phyloP scores from a whole-genome alignment of 495 filamentous ascomycete species.

The Bombardia bombarda region DNA sequence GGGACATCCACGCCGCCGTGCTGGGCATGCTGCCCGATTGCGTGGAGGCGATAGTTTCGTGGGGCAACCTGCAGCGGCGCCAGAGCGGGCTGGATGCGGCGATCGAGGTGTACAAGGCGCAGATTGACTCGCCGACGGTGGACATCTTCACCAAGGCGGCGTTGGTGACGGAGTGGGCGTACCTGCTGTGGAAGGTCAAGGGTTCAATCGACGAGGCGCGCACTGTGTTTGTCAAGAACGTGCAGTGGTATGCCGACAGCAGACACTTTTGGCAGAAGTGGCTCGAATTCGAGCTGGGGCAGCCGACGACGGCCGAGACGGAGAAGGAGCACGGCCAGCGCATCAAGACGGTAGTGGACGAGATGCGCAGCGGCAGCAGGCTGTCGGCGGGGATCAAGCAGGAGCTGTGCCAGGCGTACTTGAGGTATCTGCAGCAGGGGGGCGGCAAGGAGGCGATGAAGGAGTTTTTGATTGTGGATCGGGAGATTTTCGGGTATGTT shows the following conservation, averaged over 20 bases:
- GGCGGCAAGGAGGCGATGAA: slow-evolving; percentile 79
- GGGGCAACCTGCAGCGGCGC: slow-evolving; percentile 82
- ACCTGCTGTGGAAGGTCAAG: slow-evolving; percentile 83
- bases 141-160: slow-evolving; percentile 79
- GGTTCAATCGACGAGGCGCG: slow-evolving; percentile 79
- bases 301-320: slow-evolving; percentile 60
- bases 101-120: slow-evolving; percentile 73
- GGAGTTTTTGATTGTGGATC: slow-evolving; percentile 77
- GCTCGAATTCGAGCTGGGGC: slow-evolving; percentile 81
- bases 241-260: slow-evolving; percentile 80
- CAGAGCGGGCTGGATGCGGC: slow-evolving; percentile 81
- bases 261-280: slow-evolving; percentile 89
- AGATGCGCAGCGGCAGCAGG: slow-evolving; percentile 67
- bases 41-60: slow-evolving; percentile 78
- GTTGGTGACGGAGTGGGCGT: slow-evolving; percentile 84
- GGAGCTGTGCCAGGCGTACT: slow-evolving; percentile 72
- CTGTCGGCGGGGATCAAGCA: slow-evolving; percentile 60
- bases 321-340: slow-evolving; percentile 61
- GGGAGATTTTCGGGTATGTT: slow-evolving; percentile 74
- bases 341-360: slow-evolving; percentile 73
- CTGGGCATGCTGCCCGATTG: slow-evolving; percentile 59
- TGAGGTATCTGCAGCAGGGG: slow-evolving; percentile 76
- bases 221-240: slow-evolving; percentile 72
- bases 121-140: slow-evolving; percentile 63
- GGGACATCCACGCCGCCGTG: slow-evolving; percentile 76